Base-by-base conservation (phyloP, 2,329 filamentous ascomycete species). In the Paecilomyces fulvus region DNA sequence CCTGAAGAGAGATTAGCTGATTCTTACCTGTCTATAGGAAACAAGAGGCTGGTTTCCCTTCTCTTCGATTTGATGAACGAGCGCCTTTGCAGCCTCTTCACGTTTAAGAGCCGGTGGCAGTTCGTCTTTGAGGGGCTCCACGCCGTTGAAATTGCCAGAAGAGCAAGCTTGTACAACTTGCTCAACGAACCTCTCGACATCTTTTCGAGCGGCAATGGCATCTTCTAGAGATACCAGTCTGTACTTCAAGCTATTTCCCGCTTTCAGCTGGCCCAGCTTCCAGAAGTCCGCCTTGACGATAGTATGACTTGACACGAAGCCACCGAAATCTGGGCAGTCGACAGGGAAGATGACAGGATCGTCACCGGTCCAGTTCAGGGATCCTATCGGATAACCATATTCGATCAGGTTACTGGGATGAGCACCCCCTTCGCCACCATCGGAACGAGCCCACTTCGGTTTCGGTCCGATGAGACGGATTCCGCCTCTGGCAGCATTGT, bases 381-480 rank as follows among this genome's bases (percentile, higher is more conserved):
- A 77, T 0, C 82, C 82, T 1, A 82, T 65, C 0, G 80, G 79
- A 64, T 85, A 86, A 2, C 83, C 82, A 60, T 85, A 83, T 59
- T 83, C 80, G 21, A 82, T 76, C 14, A 82, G 63, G 59, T 85
- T 84, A 31, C 75, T 79, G 0, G 84, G 84, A 65, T 87, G 84
- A 0, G 80, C 77, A 10, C 84, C 84, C 7, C 83, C 84, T 58
- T 85, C 83, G 0, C 83, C 84, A 10, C 84, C 84, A 60, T 83
- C 78, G 30, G 76, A 66, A 6, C 84, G 73, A 12, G 82, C 80
- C 79, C 81, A 87, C 59, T 79, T 76, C 0, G 82, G 81, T 0
- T 78, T 76, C 0, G 83, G 82, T 0, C 84, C 84, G 1, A 83
- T 68, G 0, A 87, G 73, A 6, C 84, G 77, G 25, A 87, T 81